Conservation (phyloP, 2,329 filamentous ascomycete genomes). For the Apiospora arundinis region DNA sequence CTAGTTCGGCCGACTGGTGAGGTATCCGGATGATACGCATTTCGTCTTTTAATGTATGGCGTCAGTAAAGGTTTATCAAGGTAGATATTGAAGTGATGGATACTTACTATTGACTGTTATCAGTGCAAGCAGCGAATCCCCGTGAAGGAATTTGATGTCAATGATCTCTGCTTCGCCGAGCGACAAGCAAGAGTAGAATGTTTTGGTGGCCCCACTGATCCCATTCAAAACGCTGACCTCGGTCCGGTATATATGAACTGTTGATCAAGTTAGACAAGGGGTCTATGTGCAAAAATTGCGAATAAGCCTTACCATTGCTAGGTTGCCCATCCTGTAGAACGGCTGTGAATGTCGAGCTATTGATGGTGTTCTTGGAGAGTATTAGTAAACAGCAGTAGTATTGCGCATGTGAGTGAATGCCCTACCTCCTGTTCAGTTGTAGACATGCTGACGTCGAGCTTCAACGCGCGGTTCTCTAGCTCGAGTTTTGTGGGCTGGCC, state of each 20-base stretch:
- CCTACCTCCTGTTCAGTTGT: slow-evolving; percentile 9
- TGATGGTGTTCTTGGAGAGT: slow-evolving; percentile 40
- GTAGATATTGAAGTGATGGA: not conserved
- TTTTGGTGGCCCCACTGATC: slow-evolving; percentile 56
- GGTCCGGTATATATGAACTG: slow-evolving; percentile 57
- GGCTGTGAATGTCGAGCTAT: slow-evolving; percentile 48
- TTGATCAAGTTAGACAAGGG: slow-evolving; percentile 5
- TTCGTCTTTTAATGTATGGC: slow-evolving; percentile 26
- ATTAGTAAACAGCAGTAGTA: slow-evolving; percentile 26
- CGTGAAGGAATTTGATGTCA: slow-evolving; percentile 73
- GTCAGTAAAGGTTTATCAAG: not conserved
- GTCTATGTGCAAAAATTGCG: not conserved
- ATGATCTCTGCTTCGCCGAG: slow-evolving; percentile 54
- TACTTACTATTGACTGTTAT: slow-evolving; percentile 49
- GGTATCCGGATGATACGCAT: slow-evolving; percentile 45
- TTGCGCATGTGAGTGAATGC: not conserved
- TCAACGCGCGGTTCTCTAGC: slow-evolving; percentile 52
- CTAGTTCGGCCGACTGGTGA: slow-evolving; percentile 43
- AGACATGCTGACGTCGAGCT: slow-evolving; percentile 65
- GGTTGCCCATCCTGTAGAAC: slow-evolving; percentile 46
- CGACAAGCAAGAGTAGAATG: slow-evolving; percentile 48
- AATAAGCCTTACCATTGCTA: slow-evolving; percentile 42
- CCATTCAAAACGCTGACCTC: slow-evolving; percentile 61
- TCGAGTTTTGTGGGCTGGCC: slow-evolving; percentile 59
- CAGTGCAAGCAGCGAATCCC: slow-evolving; percentile 66